phyloP scores from a whole-genome alignment of 495 filamentous ascomycete species.

The Tuber umbilicatum region DNA sequence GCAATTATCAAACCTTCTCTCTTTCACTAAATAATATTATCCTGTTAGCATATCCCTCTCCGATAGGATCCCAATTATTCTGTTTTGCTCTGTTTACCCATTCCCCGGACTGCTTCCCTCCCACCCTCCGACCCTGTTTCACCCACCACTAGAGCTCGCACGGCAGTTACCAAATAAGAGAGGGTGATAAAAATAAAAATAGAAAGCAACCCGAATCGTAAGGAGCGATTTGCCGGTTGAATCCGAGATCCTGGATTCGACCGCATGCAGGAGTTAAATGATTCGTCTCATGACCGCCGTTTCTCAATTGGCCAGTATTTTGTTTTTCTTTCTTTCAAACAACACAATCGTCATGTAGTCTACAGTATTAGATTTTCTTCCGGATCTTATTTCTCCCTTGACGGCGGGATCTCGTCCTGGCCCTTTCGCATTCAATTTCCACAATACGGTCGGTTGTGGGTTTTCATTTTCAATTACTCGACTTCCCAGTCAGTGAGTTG shows the following conservation, averaged over 20 bases:
- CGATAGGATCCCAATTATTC: neutral
- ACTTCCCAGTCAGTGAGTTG: neutral
- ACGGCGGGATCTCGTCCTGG: neutral
- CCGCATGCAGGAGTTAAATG: slow-evolving; percentile 2
- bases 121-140: neutral
- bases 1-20: neutral
- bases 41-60: neutral
- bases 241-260: slow-evolving; percentile 6
- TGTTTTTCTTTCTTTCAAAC: neutral
- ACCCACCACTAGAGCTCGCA: neutral
- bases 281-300: slow-evolving; percentile 1
- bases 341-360: neutral
- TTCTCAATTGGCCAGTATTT: neutral
- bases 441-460: neutral
- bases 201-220: neutral
- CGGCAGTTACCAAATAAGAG: neutral
- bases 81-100: neutral
- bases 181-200: neutral
- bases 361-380: neutral
- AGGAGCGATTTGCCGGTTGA: slow-evolving; percentile 3
- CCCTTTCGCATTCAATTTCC: neutral
- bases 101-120: neutral
- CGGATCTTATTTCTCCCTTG: neutral
- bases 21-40: neutral
- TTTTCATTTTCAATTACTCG: neutral